These are phyloP conservation scores for Celoporthe dispersa DNA, from an alignment of 2,329 filamentous ascomycete genomes.

Conservation along the genomic window DNA sequence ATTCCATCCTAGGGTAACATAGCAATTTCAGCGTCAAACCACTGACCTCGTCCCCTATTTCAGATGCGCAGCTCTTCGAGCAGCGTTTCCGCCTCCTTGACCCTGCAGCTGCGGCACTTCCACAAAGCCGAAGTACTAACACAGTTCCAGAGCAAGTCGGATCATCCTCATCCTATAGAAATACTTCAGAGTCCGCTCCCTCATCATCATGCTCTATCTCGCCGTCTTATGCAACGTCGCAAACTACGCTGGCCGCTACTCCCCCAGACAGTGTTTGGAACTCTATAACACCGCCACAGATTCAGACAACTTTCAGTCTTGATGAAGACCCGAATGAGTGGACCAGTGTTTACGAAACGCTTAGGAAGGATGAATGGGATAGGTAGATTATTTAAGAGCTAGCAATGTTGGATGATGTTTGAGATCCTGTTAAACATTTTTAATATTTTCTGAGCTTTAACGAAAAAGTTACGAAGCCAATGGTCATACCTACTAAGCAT, in stretches of 20 bases:
- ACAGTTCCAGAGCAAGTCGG: neutral
- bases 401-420: neutral
- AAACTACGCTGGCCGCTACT: neutral
- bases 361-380: neutral
- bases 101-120: neutral
- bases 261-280: neutral
- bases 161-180: neutral
- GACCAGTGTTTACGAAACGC: neutral
- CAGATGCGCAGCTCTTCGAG: neutral
- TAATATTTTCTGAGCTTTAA: too few species aligned
- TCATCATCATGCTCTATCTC: neutral
- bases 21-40: neutral
- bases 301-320: neutral
- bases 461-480: conserved; percentile 31
- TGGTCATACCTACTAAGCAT: too few species aligned
- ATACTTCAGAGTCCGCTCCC: neutral
- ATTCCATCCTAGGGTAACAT: neutral
- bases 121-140: neutral
- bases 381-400: neutral
- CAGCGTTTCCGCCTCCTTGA: neutral
- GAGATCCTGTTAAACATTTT: neutral
- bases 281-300: neutral
- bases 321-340: neutral
- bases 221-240: neutral
- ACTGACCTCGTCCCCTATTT: neutral